Percentiles rank a stretch among this genome's conserved stretches.
These are phyloP conservation scores for Mucuna pruriens DNA, from an alignment of 306 rosid species.

Conservation along the genomic window DNA sequence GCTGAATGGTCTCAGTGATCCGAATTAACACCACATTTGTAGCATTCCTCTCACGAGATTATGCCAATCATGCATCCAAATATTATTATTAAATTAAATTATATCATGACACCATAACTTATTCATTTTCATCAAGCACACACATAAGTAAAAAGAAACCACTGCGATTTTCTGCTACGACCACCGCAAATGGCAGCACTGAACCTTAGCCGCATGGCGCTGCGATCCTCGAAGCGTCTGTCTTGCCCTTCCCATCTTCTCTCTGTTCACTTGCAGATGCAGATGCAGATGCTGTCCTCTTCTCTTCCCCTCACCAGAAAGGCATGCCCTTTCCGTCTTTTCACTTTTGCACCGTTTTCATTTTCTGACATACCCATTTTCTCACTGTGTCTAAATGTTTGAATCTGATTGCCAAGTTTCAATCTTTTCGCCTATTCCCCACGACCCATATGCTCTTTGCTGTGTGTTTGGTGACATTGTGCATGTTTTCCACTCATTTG, in stretches of 20 bases:
- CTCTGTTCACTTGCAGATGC: constrained; percentile 29
- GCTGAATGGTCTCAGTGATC: not conserved
- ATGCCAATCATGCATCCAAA: not conserved
- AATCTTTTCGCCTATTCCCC: not conserved
- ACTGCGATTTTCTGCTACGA: not conserved
- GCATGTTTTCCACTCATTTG: not conserved
- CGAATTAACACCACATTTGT: not conserved
- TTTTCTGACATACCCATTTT: not conserved
- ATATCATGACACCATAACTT: not conserved
- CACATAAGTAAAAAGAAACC: not conserved
- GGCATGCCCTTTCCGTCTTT: constrained; percentile 32
- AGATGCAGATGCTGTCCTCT: constrained; percentile 37
- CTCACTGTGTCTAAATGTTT: not conserved
- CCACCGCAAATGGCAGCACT: constrained; percentile 7
- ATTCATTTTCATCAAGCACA: not conserved
- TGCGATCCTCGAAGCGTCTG: constrained; percentile 38
- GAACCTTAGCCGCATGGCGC: constrained; percentile 29
- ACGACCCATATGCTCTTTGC: not conserved
- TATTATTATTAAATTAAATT: not conserved
- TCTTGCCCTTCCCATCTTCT: constrained; percentile 41
- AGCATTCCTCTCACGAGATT: not conserved
- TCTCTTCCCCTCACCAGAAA: constrained; percentile 50
- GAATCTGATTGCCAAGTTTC: not conserved
- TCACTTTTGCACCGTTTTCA: not conserved
- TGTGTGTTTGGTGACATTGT: not conserved